These are phyloP conservation scores for Bryum argenteum DNA, from an alignment of 225 moss, liverwort and hornwort genomes.

Conservation along the genomic window DNA sequence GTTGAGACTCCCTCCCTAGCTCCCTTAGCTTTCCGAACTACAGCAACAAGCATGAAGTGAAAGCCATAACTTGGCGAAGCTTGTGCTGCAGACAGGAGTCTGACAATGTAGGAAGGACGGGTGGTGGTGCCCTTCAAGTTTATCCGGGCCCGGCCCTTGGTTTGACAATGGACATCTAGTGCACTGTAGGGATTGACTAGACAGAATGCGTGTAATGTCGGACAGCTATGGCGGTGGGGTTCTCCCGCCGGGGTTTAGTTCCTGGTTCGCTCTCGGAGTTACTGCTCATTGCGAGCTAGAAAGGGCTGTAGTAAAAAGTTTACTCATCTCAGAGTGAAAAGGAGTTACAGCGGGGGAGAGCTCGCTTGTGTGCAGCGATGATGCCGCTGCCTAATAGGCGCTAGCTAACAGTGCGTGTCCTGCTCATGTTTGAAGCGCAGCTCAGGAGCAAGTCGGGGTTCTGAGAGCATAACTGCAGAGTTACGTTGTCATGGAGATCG, in stretches of 20 bases:
- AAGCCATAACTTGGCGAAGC: slow-evolving; percentile 6
- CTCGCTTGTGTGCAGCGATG: neutral
- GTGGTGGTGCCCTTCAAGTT: slow-evolving; percentile 25
- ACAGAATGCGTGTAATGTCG: neutral
- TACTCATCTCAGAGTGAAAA: neutral
- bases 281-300: neutral
- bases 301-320: neutral
- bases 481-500: slow-evolving; percentile 11
- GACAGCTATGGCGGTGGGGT: slow-evolving; percentile 32
- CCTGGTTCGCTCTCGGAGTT: neutral
- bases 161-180: slow-evolving; percentile 15
- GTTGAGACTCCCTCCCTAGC: neutral
- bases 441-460: neutral
- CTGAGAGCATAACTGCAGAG: slow-evolving; percentile 19
- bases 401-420: slow-evolving; percentile 8
- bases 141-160: slow-evolving; percentile 14
- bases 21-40: neutral
- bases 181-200: slow-evolving; percentile 9
- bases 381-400: neutral
- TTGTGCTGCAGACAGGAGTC: neutral
- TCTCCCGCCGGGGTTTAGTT: slow-evolving; percentile 20
- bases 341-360: neutral
- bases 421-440: neutral
- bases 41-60: slow-evolving; percentile 9
- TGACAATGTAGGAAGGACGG: slow-evolving; percentile 30